A percentile compares a stretch with the other conserved stretches of the same genome.
Evolutionary conservation across 495 filamentous ascomycete genomes (phyloP).

Genomic region (Pseudotulostoma volvatum): DNA sequence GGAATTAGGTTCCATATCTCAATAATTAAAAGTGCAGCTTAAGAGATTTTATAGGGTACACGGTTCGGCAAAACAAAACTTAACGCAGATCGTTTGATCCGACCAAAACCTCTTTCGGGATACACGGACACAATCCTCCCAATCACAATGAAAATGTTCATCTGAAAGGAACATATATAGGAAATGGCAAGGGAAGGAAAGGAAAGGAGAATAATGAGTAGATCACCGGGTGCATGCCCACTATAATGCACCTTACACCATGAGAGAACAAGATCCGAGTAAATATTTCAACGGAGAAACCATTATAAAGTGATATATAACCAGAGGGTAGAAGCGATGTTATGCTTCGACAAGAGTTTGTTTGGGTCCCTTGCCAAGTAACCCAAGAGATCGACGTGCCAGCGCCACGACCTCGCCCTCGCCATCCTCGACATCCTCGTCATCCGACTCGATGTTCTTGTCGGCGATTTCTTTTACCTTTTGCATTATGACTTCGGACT

Average conservation of each 20-base stretch:
- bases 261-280: background rate
- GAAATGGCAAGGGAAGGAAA: slow-evolving; percentile 6
- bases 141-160: background rate
- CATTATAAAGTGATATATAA: slow-evolving; percentile 5
- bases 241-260: background rate
- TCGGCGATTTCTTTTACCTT: slow-evolving; percentile 85
- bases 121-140: background rate
- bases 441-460: slow-evolving; percentile 76
- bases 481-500: slow-evolving; percentile 73
- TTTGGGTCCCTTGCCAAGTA: slow-evolving; percentile 49
- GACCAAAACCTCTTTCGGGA: background rate
- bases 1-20: too few relatives aligned
- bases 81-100: background rate
- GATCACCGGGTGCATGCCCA: slow-evolving; percentile 6
- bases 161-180: slow-evolving; percentile 2
- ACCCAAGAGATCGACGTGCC: slow-evolving; percentile 74
- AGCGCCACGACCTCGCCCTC: slow-evolving; percentile 91
- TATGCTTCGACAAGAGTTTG: slow-evolving; percentile 41
- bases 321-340: slow-evolving; percentile 4
- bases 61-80: too few relatives aligned
- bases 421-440: slow-evolving; percentile 75
- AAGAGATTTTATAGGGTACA: too few relatives aligned
- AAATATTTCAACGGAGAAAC: background rate
- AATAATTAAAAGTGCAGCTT: too few relatives aligned
- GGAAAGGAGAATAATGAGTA: slow-evolving; percentile 5